Evolutionary conservation across 129 eudicot genomes (phyloP).

Genomic region (Ambrosia trifida): DNA sequence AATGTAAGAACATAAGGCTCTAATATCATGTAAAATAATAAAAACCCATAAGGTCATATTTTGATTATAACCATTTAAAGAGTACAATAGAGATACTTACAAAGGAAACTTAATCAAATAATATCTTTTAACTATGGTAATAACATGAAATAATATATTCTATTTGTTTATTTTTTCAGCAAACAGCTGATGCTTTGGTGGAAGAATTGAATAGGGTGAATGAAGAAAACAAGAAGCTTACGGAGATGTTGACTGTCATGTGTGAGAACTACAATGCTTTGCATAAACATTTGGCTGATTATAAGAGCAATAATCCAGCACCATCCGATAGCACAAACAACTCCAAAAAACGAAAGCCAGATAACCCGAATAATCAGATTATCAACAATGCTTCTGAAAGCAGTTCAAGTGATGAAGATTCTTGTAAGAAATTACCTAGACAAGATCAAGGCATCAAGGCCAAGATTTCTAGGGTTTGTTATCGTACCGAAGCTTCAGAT

Average conservation of each 20-base stretch:
- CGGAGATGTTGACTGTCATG: constrained; percentile 65
- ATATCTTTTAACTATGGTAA: too few relatives aligned
- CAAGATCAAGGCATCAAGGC: constrained; percentile 64
- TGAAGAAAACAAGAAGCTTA: constrained; percentile 77
- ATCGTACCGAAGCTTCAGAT: constrained; percentile 75
- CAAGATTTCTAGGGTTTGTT: constrained; percentile 58
- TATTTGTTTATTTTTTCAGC: background rate
- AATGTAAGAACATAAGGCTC: too few relatives aligned
- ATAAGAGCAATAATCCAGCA: constrained; percentile 47
- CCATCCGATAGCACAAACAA: constrained; percentile 17
- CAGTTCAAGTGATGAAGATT: constrained; percentile 87
- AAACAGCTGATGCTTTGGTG: constrained; percentile 50
- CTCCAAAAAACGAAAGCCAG: constrained; percentile 50
- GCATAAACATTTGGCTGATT: constrained; percentile 55
- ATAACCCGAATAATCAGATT: constrained; percentile 22
- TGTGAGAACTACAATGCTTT: constrained; percentile 85
- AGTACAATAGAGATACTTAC: too few relatives aligned
- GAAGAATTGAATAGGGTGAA: constrained; percentile 82
- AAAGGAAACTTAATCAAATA: too few relatives aligned
- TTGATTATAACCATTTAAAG: too few relatives aligned
- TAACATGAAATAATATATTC: too few relatives aligned
- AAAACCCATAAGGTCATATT: too few relatives aligned
- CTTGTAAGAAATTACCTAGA: constrained; percentile 68
- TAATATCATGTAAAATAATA: too few relatives aligned
- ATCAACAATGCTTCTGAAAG: constrained; percentile 52